These are phyloP conservation scores for Byssochlamys sp. DNA, from an alignment of 2,329 filamentous ascomycete species.

Conservation along the genomic window DNA sequence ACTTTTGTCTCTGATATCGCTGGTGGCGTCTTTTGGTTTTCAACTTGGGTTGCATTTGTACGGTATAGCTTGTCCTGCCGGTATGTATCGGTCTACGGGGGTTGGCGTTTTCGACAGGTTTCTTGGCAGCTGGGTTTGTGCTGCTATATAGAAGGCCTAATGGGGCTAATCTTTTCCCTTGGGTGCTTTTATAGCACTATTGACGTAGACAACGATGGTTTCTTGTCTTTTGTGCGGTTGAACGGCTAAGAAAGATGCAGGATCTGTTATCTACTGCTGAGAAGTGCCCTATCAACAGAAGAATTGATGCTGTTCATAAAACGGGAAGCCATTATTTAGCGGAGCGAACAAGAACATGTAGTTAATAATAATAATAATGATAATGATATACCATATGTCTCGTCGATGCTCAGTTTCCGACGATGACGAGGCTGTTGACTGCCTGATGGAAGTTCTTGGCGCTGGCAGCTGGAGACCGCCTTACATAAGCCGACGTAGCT, in stretches of 20 bases:
- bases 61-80: not conserved
- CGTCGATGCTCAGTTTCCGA: not conserved
- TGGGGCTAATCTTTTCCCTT: not conserved
- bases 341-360: not conserved
- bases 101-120: not conserved
- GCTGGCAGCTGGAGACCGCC: not conserved
- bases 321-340: not conserved
- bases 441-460: not conserved
- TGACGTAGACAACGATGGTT: not conserved
- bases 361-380: not conserved
- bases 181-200: not conserved
- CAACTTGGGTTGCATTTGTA: not conserved
- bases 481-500: conserved; percentile 17
- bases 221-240: not conserved
- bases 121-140: not conserved
- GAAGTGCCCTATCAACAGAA: too few species aligned
- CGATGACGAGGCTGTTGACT: not conserved
- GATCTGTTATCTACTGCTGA: too few species aligned
- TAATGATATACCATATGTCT: too few species aligned
- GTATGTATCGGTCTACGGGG: not conserved
- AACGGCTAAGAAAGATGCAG: not conserved
- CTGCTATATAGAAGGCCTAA: not conserved
- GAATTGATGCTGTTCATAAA: not conserved
- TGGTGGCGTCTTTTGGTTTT: not conserved
- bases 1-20: conserved; percentile 52